phyloP scores from a whole-genome alignment of 805 yeast genomes.

The Ogataea degrootiae region DNA sequence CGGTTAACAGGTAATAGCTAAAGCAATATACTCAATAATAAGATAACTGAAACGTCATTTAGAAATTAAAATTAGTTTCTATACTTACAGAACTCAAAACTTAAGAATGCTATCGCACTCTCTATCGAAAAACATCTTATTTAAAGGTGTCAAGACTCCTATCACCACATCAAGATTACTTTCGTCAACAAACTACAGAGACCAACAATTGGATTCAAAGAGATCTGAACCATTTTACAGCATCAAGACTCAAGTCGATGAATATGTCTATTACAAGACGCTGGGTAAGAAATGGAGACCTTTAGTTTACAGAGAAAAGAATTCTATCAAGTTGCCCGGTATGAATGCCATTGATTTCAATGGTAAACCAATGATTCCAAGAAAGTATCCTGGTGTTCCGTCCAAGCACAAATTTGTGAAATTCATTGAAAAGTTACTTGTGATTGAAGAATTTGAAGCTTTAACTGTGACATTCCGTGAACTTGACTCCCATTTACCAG shows the following conservation, averaged over 20 bases:
- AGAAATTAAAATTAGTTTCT: no score
- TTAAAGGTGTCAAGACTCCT: no score
- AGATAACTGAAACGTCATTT: no score
- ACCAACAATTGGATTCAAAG: no score
- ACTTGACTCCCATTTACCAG: constrained; percentile 12
- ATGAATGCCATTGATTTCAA: constrained; percentile 20
- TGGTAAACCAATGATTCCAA: constrained; percentile 26
- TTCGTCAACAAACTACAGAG: not conserved
- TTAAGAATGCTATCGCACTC: no score
- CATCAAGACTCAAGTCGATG: constrained; percentile 27
- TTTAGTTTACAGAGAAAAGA: constrained; percentile 21
- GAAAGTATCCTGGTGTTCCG: constrained; percentile 22
- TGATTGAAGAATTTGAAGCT: constrained; percentile 21
- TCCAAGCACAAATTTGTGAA: constrained; percentile 19
- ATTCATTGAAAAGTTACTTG: constrained; percentile 21
- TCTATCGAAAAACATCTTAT: no score
- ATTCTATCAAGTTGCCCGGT: constrained; percentile 17
- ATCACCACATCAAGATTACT: not conserved
- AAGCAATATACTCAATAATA: no score
- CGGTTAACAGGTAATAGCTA: no score
- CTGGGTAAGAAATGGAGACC: constrained; percentile 20
- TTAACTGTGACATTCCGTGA: constrained; percentile 14
- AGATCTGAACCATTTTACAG: constrained; percentile 7
- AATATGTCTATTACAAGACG: constrained; percentile 22
- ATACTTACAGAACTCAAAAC: no score